phyloP scores from a whole-genome alignment of 2,329 filamentous ascomycete species.

The Monosporascus sp. region DNA sequence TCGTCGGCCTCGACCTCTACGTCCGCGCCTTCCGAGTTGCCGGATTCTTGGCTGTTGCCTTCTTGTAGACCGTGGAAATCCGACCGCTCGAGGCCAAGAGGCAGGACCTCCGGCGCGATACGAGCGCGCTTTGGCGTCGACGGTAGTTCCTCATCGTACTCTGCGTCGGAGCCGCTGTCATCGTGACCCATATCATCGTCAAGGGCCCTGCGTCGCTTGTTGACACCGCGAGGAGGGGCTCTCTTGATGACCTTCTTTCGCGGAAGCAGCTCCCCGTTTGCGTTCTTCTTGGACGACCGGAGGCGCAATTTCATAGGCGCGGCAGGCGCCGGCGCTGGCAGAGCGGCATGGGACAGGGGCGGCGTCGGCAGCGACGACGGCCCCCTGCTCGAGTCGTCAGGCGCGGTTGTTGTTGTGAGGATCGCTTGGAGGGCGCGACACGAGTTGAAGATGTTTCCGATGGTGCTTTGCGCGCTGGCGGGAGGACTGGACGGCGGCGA shows the following conservation, averaged over 20 bases:
- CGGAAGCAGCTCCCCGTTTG: conserved; percentile 24
- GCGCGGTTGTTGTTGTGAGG: conserved; percentile 37
- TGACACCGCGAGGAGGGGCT: conserved; percentile 38
- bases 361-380: conserved; percentile 44
- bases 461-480: conserved; percentile 38
- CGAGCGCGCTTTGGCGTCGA: conserved; percentile 56
- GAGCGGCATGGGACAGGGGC: conserved; percentile 44
- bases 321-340: conserved; percentile 12
- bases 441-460: conserved; percentile 52
- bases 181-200: conserved; percentile 43
- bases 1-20: conserved; percentile 40
- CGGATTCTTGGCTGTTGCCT: conserved; percentile 22
- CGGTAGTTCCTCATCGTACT: conserved; percentile 27
- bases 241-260: conserved; percentile 50
- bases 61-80: conserved; percentile 51
- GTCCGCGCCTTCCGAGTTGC: conserved; percentile 29
- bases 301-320: conserved; percentile 49
- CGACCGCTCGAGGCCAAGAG: conserved; percentile 51
- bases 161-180: conserved; percentile 22
- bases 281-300: conserved; percentile 38
- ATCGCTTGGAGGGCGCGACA: conserved; percentile 59
- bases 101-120: conserved; percentile 55
- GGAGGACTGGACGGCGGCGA: conserved; percentile 56
- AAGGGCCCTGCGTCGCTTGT: conserved; percentile 47
- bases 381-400: conserved; percentile 9